Percentiles rank a stretch among this genome's conserved stretches.
Conservation (phyloP, 2,329 filamentous ascomycete species). For the Cordyceps cateniannulata region DNA sequence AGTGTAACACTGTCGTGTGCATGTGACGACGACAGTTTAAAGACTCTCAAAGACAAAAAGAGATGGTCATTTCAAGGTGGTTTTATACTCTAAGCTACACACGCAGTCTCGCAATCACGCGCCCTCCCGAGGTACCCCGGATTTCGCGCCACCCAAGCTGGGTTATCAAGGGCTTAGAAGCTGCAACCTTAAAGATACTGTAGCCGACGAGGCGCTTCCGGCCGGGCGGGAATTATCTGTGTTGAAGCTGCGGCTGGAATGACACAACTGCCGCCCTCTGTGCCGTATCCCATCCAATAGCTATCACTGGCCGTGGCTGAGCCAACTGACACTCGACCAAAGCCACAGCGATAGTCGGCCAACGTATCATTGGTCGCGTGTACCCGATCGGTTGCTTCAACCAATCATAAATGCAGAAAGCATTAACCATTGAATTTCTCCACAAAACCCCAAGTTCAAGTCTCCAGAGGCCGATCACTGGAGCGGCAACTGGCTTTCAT, state of each 20-base stretch:
- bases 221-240: not conserved
- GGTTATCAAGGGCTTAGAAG: not conserved
- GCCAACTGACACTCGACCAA: not conserved
- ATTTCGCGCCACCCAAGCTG: not conserved
- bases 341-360: not conserved
- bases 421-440: not conserved
- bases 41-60: not conserved
- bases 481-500: not conserved
- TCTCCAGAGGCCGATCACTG: not conserved
- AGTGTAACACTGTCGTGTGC: not conserved
- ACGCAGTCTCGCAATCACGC: not conserved
- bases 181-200: not conserved
- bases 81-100: not conserved
- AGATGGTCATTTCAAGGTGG: not conserved
- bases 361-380: not conserved
- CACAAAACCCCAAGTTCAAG: not conserved
- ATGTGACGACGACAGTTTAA: not conserved
- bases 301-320: not conserved
- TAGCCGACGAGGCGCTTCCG: not conserved
- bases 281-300: not conserved
- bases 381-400: not conserved
- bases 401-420: not conserved
- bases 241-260: not conserved
- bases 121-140: not conserved
- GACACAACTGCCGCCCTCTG: not conserved